Evolutionary conservation across 139 green algal species (phyloP).

Genomic region (Micractinium sp.): DNA sequence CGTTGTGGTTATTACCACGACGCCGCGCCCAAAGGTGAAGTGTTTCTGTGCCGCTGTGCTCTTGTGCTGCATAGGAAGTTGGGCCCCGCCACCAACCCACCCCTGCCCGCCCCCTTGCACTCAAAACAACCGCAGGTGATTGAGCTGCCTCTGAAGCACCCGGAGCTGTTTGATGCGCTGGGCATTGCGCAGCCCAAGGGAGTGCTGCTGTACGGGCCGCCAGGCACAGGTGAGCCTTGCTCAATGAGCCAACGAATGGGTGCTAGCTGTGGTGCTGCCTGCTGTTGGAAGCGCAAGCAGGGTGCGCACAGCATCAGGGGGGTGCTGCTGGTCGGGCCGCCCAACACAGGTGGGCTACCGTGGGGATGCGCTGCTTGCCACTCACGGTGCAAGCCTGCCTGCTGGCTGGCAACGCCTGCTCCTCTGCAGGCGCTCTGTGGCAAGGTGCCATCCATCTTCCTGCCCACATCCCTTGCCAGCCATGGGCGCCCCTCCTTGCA

Average conservation of each 20-base stretch:
- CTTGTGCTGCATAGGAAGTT: neutral
- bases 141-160: constrained; percentile 99
- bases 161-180: constrained; percentile 99
- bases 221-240: constrained; percentile 80
- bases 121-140: constrained; percentile 95
- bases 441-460: no score
- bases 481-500: no score
- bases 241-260: no score
- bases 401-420: no score
- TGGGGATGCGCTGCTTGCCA: no score
- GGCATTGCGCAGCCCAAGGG: constrained; percentile 98
- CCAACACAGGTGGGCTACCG: constrained; percentile 82
- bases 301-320: constrained; percentile 58
- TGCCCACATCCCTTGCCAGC: no score
- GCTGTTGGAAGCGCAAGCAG: no score
- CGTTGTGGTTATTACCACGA: no score
- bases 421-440: no score
- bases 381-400: neutral
- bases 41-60: no score
- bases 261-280: no score
- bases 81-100: neutral
- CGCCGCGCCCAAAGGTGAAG: no score
- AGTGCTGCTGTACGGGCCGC: constrained; percentile 94
- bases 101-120: neutral
- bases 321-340: constrained; percentile 93